Evolutionary conservation across 257 asterid genomes (phyloP), one percentile per base, ranked within the genome.

Genomic region (Schizonepeta tenuifolia): DNA sequence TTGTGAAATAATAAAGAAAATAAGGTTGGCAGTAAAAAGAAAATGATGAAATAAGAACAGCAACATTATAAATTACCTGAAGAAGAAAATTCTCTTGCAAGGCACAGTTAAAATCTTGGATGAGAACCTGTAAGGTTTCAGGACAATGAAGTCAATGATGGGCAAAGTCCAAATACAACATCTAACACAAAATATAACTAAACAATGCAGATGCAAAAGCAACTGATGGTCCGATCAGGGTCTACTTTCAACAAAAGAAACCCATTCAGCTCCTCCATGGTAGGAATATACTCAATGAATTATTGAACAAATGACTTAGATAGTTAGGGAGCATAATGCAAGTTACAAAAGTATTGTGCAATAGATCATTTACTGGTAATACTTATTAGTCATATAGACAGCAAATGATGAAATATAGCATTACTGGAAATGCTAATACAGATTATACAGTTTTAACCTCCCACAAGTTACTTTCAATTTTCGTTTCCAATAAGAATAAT

Each of bases 61-160:
- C 40, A 69, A 60, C 50, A 43, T 65, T 49, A 76, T 22, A 26
- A 71, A 70, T 74, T 84, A 95, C 99, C 98, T 92, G 98, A 80
- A 90, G 93, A 80, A 95, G 95, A 82, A 95, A 90, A 84, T 81
- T 95, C 69, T 95, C 99, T 84, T 88, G 99, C 85, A 92, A 76
- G 50, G 98, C 99, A 81, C 99, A 95, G 71, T 92, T 95, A 84
- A 92, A 95, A 79, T 95, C 99, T 83, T 90, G 96, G 80, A 95
- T 82, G 76, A 92, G 98, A 56, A 83, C 95, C 99, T 95, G 75
- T 14, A 76, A 44, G 26, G 70, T 67, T 67, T 50, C 65, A 59
- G 60, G 57, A 66, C 50, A 67, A 55, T 65, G 54, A 72, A 78
- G 51, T 51, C 69, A 77, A 68, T 58, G 22, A 64, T 11, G 28